Base-by-base conservation (phyloP, 2,329 filamentous ascomycete genomes). In the Microsporum audouinii region DNA sequence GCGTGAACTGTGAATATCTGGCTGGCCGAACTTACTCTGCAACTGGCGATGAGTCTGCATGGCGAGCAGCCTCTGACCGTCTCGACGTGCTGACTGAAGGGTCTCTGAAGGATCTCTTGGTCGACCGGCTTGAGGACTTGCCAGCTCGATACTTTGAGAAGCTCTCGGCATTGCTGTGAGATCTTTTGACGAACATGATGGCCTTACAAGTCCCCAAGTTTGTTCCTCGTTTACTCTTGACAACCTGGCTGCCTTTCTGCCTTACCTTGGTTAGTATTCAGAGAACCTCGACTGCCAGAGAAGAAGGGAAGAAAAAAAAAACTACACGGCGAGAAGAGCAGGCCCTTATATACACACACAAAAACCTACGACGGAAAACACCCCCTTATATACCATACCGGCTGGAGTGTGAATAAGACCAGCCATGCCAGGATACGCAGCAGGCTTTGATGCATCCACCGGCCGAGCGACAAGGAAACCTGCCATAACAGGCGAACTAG, bases 101-200 rank as follows among this genome's bases (percentile, higher is more conserved):
- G 31, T 70, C 68, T 64, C 62, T 65, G 62, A 69, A 70, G 0
- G 68, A 70, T 27, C 64, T 59, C 53, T 69, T 68, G 6, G 29
- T 62, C 58, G 65, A 65, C 38, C 66, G 66, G 61, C 65, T 66
- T 2, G 66, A 65, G 33, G 67, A 62, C 62, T 70, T 70, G 59
- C 66, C 64, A 12, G 68, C 66, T 53, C 68, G 68, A 63, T 70
- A 66, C 59, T 69, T 70, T 47, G 63, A 68, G 62, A 69, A 70
- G 63, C 68, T 70, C 49, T 68, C 68, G 12, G 66, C 61, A 41
- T 68, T 66, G 60, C 61, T 64, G 29, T 65, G 63, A 55, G 63
- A 62, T 2, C 62, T 58, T 61, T 59, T 64, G 58, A 58, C 34
- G 41, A 66, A 66, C 65, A 66, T 66, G 63, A 43, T 58, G 38